Evolutionary conservation across 2,329 filamentous ascomycete genomes (phyloP).

Genomic region (Nakataea oryzae): DNA sequence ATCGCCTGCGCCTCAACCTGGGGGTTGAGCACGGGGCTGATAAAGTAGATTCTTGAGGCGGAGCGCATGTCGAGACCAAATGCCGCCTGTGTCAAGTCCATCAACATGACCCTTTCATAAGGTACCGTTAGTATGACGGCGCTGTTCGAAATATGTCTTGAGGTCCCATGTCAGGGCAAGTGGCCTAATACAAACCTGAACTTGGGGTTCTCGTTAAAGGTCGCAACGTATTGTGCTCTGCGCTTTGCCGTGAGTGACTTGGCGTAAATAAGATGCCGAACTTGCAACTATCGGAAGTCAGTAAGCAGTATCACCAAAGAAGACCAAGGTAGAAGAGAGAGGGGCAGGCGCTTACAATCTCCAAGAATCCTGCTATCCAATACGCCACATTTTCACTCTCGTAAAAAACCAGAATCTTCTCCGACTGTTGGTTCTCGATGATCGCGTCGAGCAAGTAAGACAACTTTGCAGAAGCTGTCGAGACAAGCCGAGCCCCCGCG

Average conservation of each 20-base stretch:
- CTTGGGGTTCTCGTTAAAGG: slow-evolving; percentile 60
- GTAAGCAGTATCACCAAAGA: neutral
- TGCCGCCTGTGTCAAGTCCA: slow-evolving; percentile 84
- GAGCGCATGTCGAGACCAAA: slow-evolving; percentile 78
- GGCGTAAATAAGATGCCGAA: slow-evolving; percentile 57
- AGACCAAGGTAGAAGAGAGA: neutral
- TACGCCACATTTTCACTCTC: slow-evolving; percentile 79
- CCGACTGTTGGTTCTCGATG: slow-evolving; percentile 51
- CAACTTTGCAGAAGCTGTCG: slow-evolving; percentile 77
- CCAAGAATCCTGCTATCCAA: slow-evolving; percentile 74
- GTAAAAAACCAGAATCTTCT: slow-evolving; percentile 91
- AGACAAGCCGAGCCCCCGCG: slow-evolving; percentile 52
- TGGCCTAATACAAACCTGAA: slow-evolving; percentile 36
- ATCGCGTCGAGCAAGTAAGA: slow-evolving; percentile 75
- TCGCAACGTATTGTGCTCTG: slow-evolving; percentile 64
- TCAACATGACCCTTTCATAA: slow-evolving; percentile 57
- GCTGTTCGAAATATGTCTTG: no score
- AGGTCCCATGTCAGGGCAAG: no score
- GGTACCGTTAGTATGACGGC: neutral
- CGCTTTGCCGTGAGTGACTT: slow-evolving; percentile 48
- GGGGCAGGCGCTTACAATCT: slow-evolving; percentile 41
- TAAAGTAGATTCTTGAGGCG: slow-evolving; percentile 79
- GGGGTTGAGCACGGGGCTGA: slow-evolving; percentile 79
- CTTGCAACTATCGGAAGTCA: slow-evolving; percentile 31
- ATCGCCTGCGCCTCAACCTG: slow-evolving; percentile 84